Base-by-base conservation (phyloP, 2,329 filamentous ascomycete genomes). In the Ascosphaera apis region DNA sequence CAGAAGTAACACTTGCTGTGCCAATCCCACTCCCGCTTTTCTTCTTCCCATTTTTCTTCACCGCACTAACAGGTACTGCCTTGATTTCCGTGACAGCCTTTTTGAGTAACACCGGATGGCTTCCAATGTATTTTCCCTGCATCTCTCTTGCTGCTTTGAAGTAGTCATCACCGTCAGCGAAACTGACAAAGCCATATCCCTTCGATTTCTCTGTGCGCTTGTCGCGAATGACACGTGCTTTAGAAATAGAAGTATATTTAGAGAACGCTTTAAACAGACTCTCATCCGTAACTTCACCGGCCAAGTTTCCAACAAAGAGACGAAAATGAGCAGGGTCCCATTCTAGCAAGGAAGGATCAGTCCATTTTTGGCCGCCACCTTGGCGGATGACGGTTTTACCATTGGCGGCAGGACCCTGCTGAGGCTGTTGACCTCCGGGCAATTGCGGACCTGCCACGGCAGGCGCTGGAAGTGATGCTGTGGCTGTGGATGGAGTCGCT, bases 101-200 rank as follows among this genome's bases (percentile, higher is more conserved):
- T 54, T 79, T 75, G 45, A 95, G 69, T 17, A 80, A 63, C 18
- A 93, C 80, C 0, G 88, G 88, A 55, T 95, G 88, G 53, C 83
- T 93, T 48, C 91, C 86, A 51, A 98, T 95, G 57, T 98, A 98
- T 60, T 98, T 95, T 47, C 84, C 84, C 49, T 93, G 80, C 88
- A 95, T 95, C 60, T 95, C 86, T 59, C 88, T 83, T 48, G 83
- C 86, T 1, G 88, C 86, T 48, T 81, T 72, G 63, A 98, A 95
- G 54, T 91, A 95, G 50, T 93, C 84, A 53, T 98, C 88, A 19
- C 83, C 80, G 51, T 93, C 80, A 47, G 75, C 77, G 58, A 98
- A 95, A 55, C 81, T 88, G 38, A 98, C 84, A 50, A 98, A 98
- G 2, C 88, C 88, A 52, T 81, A 98, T 0, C 86, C 88, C 53